These are phyloP conservation scores for Chlamydomonas reinhardtii DNA, from an alignment of 163 green algal genomes.

Conservation along the genomic window DNA sequence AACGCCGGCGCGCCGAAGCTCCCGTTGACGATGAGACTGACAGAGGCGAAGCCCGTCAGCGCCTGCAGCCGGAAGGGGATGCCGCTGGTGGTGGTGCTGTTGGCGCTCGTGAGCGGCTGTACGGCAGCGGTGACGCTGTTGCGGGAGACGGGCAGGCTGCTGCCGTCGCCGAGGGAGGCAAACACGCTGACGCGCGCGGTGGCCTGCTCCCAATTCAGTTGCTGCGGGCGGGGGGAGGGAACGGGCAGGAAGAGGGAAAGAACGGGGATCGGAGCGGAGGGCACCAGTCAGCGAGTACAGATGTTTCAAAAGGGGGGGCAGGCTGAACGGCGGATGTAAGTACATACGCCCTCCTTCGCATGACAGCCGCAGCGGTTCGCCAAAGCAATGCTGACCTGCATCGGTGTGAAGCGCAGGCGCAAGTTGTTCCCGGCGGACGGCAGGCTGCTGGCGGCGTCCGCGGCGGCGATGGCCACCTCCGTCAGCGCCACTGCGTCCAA, in stretches of 20 bases:
- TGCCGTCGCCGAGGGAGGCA: slow-evolving; percentile 41
- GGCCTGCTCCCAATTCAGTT: slow-evolving; percentile 34
- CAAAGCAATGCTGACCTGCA: background rate
- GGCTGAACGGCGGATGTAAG: too few relatives aligned
- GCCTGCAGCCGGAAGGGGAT: slow-evolving; percentile 12
- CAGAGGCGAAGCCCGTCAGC: background rate
- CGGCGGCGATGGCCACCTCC: background rate
- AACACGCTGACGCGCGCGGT: slow-evolving; percentile 32
- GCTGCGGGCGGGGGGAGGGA: too few relatives aligned
- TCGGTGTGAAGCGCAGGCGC: slow-evolving; percentile 22
- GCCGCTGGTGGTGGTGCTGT: background rate
- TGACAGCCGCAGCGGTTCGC: background rate
- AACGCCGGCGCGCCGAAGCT: slow-evolving; percentile 14
- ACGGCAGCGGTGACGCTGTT: background rate
- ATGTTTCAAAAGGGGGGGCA: too few relatives aligned
- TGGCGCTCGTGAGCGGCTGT: background rate
- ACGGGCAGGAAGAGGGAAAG: too few relatives aligned
- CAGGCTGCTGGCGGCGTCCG: background rate
- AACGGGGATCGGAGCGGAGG: too few relatives aligned
- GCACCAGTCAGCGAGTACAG: too few relatives aligned
- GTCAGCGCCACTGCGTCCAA: slow-evolving; percentile 45
- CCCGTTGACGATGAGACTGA: slow-evolving; percentile 7
- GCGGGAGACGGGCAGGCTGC: slow-evolving; percentile 5
- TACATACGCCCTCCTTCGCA: too few relatives aligned
- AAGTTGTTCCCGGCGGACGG: background rate